phyloP scores from a whole-genome alignment of 495 filamentous ascomycete genomes.

The Penicillium roqueforti region DNA sequence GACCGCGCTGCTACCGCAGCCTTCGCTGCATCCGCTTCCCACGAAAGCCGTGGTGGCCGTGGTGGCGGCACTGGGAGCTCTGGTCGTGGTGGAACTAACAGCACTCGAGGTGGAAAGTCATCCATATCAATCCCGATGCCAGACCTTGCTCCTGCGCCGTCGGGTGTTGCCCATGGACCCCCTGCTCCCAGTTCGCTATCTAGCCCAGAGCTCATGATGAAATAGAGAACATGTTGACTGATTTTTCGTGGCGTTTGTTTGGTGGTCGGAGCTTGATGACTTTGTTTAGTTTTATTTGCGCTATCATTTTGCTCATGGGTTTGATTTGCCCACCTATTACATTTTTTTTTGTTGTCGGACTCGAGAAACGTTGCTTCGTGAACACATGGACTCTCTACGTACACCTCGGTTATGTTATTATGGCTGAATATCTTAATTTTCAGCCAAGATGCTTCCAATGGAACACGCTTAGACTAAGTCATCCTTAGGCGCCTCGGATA shows the following conservation, averaged over 20 bases:
- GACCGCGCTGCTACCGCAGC: constrained; percentile 17
- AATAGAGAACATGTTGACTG: constrained; percentile 16
- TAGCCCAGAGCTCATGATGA: constrained; percentile 30
- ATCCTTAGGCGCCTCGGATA: not conserved
- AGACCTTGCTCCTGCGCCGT: constrained; percentile 23
- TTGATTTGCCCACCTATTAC: not conserved
- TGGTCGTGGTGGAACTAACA: constrained; percentile 33
- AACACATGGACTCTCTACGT: constrained; percentile 3
- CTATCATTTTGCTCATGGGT: not conserved
- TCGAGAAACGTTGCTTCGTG: not conserved
- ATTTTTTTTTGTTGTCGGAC: not conserved
- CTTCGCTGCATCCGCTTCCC: constrained; percentile 20
- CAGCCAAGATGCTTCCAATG: not conserved
- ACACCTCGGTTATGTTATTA: constrained; percentile 1
- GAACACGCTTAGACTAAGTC: not conserved
- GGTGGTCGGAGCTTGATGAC: not conserved
- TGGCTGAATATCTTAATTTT: not conserved
- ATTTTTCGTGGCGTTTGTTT: constrained; percentile 2
- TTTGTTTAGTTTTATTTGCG: not conserved
- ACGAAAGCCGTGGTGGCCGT: constrained; percentile 28
- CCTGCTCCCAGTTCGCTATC: constrained; percentile 26
- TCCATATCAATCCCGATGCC: constrained; percentile 26
- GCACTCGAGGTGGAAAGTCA: constrained; percentile 29
- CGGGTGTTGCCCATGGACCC: constrained; percentile 23
- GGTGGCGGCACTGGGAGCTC: constrained; percentile 23